Evolutionary conservation across 495 filamentous ascomycete species (phyloP).

Genomic region (Lichina pygmaea): DNA sequence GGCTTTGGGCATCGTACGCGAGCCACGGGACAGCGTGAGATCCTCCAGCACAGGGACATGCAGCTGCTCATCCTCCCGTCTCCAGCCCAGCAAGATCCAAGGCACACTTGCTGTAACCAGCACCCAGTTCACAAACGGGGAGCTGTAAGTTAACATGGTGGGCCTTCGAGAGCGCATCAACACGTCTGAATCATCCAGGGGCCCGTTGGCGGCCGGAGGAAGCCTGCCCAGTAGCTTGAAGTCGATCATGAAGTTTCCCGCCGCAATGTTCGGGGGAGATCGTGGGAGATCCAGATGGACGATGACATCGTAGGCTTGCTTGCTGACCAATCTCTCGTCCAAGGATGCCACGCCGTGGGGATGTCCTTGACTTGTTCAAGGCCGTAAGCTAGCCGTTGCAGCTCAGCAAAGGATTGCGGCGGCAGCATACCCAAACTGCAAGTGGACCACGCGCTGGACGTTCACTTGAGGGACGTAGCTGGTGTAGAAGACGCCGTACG

Average conservation of each 20-base stretch:
- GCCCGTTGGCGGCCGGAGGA: conserved; percentile 5
- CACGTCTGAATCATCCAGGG: conserved; percentile 3
- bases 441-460: conserved; percentile 35
- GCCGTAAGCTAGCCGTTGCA: not conserved
- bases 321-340: conserved; percentile 13
- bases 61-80: conserved; percentile 28
- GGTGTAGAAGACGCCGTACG: conserved; percentile 58
- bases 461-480: conserved; percentile 49
- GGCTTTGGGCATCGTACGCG: conserved; percentile 25
- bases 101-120: conserved; percentile 25
- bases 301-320: conserved; percentile 35
- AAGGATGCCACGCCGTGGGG: conserved; percentile 21
- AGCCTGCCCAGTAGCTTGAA: conserved; percentile 28
- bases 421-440: conserved; percentile 50
- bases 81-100: conserved; percentile 30
- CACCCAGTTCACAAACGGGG: conserved; percentile 25
- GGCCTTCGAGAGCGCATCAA: conserved; percentile 26
- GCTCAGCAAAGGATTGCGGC: not conserved
- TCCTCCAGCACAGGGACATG: conserved; percentile 43
- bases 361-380: not conserved
- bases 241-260: conserved; percentile 85
- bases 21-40: conserved; percentile 30
- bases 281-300: conserved; percentile 31
- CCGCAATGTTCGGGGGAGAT: conserved; percentile 26
- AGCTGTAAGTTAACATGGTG: conserved; percentile 38